Percentiles rank a stretch among this genome's conserved stretches.
Evolutionary conservation across 2,329 filamentous ascomycete species (phyloP).

Genomic region (Saccharata proteae): DNA sequence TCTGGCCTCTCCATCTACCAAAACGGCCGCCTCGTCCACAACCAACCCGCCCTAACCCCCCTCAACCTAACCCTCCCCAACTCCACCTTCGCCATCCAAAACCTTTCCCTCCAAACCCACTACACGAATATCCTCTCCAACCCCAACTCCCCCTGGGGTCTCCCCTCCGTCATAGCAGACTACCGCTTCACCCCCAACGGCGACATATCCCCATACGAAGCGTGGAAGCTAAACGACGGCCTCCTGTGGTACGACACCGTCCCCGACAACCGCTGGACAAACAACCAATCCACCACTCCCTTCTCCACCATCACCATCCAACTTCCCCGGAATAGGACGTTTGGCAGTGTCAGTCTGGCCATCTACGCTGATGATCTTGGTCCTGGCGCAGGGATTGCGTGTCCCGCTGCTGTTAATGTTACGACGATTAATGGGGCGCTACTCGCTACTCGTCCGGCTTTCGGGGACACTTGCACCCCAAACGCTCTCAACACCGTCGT

Average conservation of each 20-base stretch:
- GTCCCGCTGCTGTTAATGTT: not conserved
- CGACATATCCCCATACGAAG: constrained; percentile 17
- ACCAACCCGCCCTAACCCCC: constrained; percentile 10
- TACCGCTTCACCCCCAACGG: constrained; percentile 19
- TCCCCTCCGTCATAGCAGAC: constrained; percentile 24
- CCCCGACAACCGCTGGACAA: constrained; percentile 23
- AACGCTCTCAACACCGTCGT: constrained; percentile 3
- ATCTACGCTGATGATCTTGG: constrained; percentile 2
- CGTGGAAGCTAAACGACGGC: constrained; percentile 31
- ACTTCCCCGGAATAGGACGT: constrained; percentile 11
- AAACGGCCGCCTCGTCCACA: constrained; percentile 22
- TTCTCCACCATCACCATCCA: constrained; percentile 12
- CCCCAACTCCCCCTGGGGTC: constrained; percentile 17
- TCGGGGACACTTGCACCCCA: not conserved
- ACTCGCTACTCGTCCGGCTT: not conserved
- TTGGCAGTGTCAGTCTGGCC: constrained; percentile 9
- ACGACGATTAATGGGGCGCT: not conserved
- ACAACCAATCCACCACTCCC: constrained; percentile 12
- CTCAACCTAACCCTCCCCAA: constrained; percentile 12
- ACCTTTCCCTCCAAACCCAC: constrained; percentile 12
- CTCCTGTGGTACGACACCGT: constrained; percentile 29
- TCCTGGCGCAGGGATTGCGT: not conserved
- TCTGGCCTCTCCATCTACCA: constrained; percentile 27
- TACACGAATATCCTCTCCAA: constrained; percentile 33
- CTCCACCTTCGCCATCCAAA: constrained; percentile 9